Evolutionary conservation across 352 stramenopile species (phyloP), one percentile per base, ranked within the genome.

Genomic region (Pythium phragmiticola): DNA sequence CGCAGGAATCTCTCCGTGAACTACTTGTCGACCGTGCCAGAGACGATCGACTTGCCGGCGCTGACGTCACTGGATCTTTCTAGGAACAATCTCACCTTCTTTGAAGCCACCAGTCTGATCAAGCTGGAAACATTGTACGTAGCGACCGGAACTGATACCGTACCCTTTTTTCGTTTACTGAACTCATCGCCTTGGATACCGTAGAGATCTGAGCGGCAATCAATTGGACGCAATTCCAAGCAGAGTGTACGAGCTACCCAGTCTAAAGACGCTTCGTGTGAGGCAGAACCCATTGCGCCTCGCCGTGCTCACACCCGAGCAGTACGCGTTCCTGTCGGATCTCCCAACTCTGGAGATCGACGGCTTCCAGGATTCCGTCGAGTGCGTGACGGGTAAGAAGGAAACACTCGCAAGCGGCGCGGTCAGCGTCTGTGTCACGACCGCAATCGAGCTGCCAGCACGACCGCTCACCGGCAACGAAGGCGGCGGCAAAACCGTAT

Each of bases 1-100:
- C 13, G n/a, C 17, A 63, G 57, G 57, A 63, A 63, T 41, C 23
- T 63, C 13, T 63, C 57, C 3, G 41, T 46, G 30, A 63, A 63
- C 34, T 57, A 39, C 17, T 17, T 63, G n/a, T 26, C 57, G 4
- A 49, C 7, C 16, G 36, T 63, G 14, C 46, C 46, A 14, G 41
- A 45, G 14, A 56, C 57, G 2, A 33, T 37, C n/a, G 41, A 16
- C 1, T 14, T 49, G 14, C 46, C 45, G 13, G 45, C 46, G 21
- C 46, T 63, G 30, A 45, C 21, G 19, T 30, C 57, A 8, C 46
- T 63, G 21, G 57, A 60, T 50, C 48, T 61, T 23, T 46, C 42
- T 2, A 14, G 57, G 23, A 68, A 68, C 54, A 56, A 55, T 19
- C 37, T 68, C 21, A 53, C 45, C 9, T 13, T 7, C 6, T 55